Evolutionary conservation across 1,284 basidiomycete genomes (phyloP).

Genomic region (Cystobasidiaceae sp.): DNA sequence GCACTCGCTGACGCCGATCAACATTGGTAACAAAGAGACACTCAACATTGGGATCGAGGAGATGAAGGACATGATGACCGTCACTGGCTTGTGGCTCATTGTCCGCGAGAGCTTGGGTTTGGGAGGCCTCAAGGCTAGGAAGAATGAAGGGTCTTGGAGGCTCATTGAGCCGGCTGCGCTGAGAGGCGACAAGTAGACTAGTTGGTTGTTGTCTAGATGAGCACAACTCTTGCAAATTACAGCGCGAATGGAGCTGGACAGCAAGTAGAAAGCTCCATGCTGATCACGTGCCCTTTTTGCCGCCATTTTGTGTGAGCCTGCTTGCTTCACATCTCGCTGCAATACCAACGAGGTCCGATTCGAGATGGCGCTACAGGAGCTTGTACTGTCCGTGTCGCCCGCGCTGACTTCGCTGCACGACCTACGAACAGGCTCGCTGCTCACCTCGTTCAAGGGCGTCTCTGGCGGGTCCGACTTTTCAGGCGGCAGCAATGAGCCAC

Average conservation of each 20-base stretch:
- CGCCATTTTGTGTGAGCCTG: too few species aligned
- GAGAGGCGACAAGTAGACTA: neutral
- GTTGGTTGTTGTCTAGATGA: too few species aligned
- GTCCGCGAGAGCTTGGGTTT: slow-evolving; percentile 89
- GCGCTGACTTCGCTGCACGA: slow-evolving; percentile 23
- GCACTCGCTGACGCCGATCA: slow-evolving; percentile 71
- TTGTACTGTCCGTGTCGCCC: slow-evolving; percentile 24
- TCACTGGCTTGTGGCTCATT: slow-evolving; percentile 84
- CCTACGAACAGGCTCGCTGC: slow-evolving; percentile 20
- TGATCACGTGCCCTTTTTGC: neutral
- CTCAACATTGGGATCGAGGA: slow-evolving; percentile 70
- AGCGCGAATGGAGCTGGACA: neutral
- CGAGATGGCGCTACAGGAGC: slow-evolving; percentile 25
- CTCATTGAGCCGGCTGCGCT: neutral
- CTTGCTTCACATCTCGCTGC: neutral
- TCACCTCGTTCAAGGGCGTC: slow-evolving; percentile 27
- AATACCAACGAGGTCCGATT: neutral
- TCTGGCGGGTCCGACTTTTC: slow-evolving; percentile 15
- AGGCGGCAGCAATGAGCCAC: neutral
- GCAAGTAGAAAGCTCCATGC: neutral
- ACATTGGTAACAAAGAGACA: slow-evolving; percentile 34
- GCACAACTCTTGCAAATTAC: too few species aligned
- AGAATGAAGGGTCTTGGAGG: slow-evolving; percentile 57
- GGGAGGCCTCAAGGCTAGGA: slow-evolving; percentile 63
- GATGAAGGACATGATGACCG: slow-evolving; percentile 85